These are phyloP conservation scores for Ananas comosus DNA, from an alignment of 176 grass and related monocot genomes.

Conservation along the genomic window DNA sequence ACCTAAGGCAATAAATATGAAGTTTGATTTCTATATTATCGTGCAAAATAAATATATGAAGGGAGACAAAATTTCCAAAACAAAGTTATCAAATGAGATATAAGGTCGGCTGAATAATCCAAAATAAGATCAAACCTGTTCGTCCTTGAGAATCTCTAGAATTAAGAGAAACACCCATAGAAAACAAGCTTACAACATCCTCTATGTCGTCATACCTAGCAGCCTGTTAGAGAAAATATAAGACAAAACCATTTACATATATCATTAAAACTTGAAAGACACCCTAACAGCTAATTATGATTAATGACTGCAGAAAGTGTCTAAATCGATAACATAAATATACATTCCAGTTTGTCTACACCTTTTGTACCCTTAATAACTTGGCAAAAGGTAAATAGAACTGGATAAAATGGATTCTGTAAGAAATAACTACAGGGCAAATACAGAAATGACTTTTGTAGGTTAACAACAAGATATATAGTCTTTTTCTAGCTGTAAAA, in stretches of 20 bases:
- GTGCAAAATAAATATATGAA: background rate
- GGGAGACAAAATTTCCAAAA: background rate
- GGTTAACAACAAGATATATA: too few species aligned
- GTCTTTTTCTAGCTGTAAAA: too few species aligned
- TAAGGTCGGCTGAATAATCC: background rate
- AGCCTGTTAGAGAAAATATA: conserved; percentile 30
- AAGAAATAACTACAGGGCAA: too few species aligned
- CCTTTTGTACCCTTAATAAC: too few species aligned
- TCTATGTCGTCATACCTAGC: conserved; percentile 93
- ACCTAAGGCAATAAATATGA: background rate
- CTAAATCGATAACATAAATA: background rate
- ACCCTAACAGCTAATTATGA: background rate
- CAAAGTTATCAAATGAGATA: background rate
- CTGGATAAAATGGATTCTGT: too few species aligned
- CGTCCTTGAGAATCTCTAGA: conserved; percentile 73
- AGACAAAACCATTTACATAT: conserved; percentile 7
- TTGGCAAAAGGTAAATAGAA: too few species aligned
- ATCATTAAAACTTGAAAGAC: conserved; percentile 1
- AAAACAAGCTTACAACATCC: conserved; percentile 64
- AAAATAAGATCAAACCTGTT: conserved; percentile 48
- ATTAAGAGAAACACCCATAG: conserved; percentile 49
- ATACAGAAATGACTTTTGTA: too few species aligned
- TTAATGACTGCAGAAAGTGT: background rate
- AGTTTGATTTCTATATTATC: background rate
- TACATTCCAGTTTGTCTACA: background rate